These are phyloP conservation scores for Aegilops bicornis DNA, from an alignment of 176 grass and related monocot genomes.

Conservation along the genomic window DNA sequence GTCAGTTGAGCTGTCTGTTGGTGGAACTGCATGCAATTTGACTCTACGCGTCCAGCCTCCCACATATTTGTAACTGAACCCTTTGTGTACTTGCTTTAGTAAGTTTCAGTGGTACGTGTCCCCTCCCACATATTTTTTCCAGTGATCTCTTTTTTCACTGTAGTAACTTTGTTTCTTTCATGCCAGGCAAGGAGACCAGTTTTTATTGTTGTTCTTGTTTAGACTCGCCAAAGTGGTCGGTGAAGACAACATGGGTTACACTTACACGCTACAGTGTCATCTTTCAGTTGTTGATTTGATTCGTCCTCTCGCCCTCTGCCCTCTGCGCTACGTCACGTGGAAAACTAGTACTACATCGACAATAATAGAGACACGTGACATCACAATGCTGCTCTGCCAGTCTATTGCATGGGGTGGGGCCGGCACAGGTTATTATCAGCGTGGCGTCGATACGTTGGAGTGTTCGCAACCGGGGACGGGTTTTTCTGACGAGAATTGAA, in stretches of 20 bases:
- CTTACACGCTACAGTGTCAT: neutral
- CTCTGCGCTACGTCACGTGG: neutral
- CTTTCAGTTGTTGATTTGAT: neutral
- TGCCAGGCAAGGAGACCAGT: too few species aligned
- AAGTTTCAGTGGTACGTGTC: too few species aligned
- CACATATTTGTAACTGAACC: neutral
- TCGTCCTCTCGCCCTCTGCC: neutral
- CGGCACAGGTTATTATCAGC: neutral
- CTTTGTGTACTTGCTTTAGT: neutral
- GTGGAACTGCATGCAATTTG: neutral
- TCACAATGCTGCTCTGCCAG: neutral
- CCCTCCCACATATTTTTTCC: too few species aligned
- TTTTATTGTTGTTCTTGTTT: too few species aligned
- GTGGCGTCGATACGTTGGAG: neutral
- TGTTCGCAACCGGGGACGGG: conserved; percentile 11
- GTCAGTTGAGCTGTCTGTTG: neutral
- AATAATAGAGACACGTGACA: neutral
- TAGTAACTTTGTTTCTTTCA: too few species aligned
- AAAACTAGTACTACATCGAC: neutral
- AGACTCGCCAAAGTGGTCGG: neutral
- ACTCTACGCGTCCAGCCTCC: neutral
- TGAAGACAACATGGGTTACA: neutral
- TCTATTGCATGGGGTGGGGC: neutral
- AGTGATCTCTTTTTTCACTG: too few species aligned
- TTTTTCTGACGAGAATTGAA: neutral